Evolutionary conservation across 768 basidiomycete genomes (phyloP).

Genomic region (Boletellus emodensis): DNA sequence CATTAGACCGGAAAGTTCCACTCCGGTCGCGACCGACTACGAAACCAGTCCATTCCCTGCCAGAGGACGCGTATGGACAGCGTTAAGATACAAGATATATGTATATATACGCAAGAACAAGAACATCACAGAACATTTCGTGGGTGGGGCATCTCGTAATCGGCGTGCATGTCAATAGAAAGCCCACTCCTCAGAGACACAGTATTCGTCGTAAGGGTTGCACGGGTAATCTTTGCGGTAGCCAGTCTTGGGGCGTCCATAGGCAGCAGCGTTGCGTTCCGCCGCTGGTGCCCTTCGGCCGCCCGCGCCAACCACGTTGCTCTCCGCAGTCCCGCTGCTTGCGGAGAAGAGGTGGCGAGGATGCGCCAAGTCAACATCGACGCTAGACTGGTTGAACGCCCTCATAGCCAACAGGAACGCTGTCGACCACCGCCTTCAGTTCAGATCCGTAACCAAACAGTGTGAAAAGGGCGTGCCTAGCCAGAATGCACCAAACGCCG

Average conservation of each 20-base stretch:
- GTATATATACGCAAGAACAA: conserved; percentile 10
- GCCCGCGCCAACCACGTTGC: conserved; percentile 32
- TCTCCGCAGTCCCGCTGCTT: conserved; percentile 32
- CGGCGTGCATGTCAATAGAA: conserved; percentile 34
- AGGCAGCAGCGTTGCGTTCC: conserved; percentile 29
- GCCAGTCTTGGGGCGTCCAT: conserved; percentile 29
- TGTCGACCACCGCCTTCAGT: conserved; percentile 16
- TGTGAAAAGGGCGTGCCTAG: conserved; percentile 48
- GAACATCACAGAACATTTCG: conserved; percentile 3
- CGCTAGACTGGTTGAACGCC: conserved; percentile 32
- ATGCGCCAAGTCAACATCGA: conserved; percentile 29
- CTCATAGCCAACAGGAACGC: conserved; percentile 43
- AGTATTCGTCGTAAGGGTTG: conserved; percentile 56
- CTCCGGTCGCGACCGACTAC: conserved; percentile 17
- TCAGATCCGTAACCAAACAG: conserved; percentile 1
- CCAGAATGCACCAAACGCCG: conserved; percentile 71
- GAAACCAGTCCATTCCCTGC: conserved; percentile 12
- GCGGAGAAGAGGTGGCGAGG: conserved; percentile 31
- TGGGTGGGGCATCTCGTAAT: conserved; percentile 2
- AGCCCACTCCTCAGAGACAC: conserved; percentile 68
- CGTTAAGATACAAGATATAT: conserved; percentile 21
- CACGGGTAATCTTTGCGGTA: conserved; percentile 50
- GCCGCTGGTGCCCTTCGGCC: conserved; percentile 26
- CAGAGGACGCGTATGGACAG: conserved; percentile 9
- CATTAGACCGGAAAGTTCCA: conserved; percentile 16